Conservation (phyloP, 805 yeast species). For the Barnettozyma salicaria region DNA sequence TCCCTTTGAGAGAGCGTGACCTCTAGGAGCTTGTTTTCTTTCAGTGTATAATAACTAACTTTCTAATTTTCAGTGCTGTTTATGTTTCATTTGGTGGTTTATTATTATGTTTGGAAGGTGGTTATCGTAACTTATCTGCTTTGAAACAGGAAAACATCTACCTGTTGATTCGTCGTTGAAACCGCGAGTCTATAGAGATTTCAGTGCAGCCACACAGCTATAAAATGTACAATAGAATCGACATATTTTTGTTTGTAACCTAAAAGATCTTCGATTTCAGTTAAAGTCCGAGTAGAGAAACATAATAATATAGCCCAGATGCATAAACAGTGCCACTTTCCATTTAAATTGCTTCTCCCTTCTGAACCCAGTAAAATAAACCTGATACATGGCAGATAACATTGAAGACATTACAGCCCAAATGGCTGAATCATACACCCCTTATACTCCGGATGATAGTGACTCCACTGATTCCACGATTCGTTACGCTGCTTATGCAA, state of each 20-base stretch:
- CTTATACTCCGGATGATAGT: slow-evolving; percentile 11
- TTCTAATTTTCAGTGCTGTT: slow-evolving; percentile 48
- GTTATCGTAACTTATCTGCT: slow-evolving; percentile 79
- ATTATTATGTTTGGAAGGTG: slow-evolving; percentile 89
- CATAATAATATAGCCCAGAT: too few species aligned
- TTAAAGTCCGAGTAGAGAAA: too few species aligned
- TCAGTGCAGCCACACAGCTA: background rate
- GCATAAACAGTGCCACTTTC: too few species aligned
- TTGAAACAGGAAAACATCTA: slow-evolving; percentile 94
- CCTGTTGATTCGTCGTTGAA: slow-evolving; percentile 66
- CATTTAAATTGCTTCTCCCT: too few species aligned
- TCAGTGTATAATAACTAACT: slow-evolving; percentile 4
- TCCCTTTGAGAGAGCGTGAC: background rate
- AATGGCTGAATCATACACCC: slow-evolving; percentile 14
- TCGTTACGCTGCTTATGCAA: slow-evolving; percentile 81
- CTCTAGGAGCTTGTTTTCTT: too few species aligned
- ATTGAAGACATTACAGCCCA: slow-evolving; percentile 6
- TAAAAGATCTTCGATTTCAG: too few species aligned
- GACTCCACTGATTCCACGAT: slow-evolving; percentile 44
- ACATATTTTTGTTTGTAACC: too few species aligned
- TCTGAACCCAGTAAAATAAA: too few species aligned
- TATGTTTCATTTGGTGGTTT: slow-evolving; percentile 96
- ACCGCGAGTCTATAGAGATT: background rate
- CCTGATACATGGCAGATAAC: slow-evolving; percentile 12
- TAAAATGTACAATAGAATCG: background rate